Percentiles rank a stretch among this genome's conserved stretches.
phyloP scores from a whole-genome alignment of 2,329 filamentous ascomycete species.

The Colletotrichum sp. region DNA sequence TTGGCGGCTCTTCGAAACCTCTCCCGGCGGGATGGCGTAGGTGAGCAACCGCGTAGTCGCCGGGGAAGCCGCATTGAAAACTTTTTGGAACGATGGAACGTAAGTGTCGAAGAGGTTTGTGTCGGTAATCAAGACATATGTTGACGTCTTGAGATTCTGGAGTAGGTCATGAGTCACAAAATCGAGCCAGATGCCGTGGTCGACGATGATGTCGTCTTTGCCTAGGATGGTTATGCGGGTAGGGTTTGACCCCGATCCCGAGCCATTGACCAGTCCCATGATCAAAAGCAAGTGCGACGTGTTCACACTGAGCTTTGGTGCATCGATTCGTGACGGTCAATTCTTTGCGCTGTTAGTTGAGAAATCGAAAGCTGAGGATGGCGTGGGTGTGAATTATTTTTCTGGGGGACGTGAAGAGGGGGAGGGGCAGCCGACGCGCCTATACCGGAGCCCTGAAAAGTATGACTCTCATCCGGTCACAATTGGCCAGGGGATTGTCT shows the following conservation, averaged over 20 bases:
- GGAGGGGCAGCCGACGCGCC: neutral
- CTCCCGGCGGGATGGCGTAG: conserved; percentile 87
- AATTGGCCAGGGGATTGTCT: neutral
- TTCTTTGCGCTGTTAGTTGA: neutral
- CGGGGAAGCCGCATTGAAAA: conserved; percentile 35
- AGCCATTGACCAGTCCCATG: conserved; percentile 20
- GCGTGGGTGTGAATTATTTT: neutral
- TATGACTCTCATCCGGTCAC: neutral
- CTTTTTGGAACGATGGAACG: conserved; percentile 72
- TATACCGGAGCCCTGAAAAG: neutral
- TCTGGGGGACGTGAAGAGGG: neutral
- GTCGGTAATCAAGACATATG: conserved; percentile 96
- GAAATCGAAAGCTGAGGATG: neutral
- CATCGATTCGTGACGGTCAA: neutral
- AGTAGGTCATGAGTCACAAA: conserved; percentile 85
- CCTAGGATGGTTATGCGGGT: conserved; percentile 81
- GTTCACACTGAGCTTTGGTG: neutral
- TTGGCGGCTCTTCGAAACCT: conserved; percentile 90
- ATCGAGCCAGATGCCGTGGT: conserved; percentile 86
- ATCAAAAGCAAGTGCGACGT: neutral
- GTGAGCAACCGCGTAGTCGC: conserved; percentile 74
- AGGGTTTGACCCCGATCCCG: conserved; percentile 37
- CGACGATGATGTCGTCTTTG: conserved; percentile 88
- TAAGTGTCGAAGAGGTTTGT: conserved; percentile 87
- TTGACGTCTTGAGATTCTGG: conserved; percentile 78